Conservation (phyloP, 2,329 filamentous ascomycete genomes). For the Huntiella decipiens region DNA sequence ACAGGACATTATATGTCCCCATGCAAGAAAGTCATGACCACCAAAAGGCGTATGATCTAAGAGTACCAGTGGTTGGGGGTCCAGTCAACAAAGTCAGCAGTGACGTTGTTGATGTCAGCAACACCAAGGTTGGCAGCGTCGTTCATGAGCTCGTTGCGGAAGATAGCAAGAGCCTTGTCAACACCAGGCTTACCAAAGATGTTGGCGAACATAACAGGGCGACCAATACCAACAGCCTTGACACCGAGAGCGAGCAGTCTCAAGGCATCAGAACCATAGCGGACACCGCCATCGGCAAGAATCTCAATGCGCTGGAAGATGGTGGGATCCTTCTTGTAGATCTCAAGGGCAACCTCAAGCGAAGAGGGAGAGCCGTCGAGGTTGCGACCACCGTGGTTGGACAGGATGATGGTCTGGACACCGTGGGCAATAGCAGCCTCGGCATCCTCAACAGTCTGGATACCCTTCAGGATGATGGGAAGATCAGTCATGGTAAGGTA, state of each 20-base stretch:
- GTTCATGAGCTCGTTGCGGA: conserved; percentile 30
- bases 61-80: conserved; percentile 16
- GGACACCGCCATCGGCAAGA: conserved; percentile 23
- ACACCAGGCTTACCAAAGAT: conserved; percentile 31
- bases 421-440: conserved; percentile 20
- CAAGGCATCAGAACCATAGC: conserved; percentile 25
- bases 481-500: conserved; percentile 10
- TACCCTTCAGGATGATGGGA: conserved; percentile 24
- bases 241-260: conserved; percentile 26
- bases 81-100: conserved; percentile 16
- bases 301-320: conserved; percentile 15
- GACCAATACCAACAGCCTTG: conserved; percentile 26
- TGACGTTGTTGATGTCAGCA: conserved; percentile 20
- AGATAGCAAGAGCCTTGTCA: conserved; percentile 22
- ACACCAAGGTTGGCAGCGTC: conserved; percentile 27
- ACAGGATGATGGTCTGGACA: conserved; percentile 23
- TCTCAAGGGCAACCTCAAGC: conserved; percentile 19
- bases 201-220: conserved; percentile 23
- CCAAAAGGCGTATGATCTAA: not conserved
- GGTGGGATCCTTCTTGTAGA: conserved; percentile 15
- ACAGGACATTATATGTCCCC: too few relatives aligned
- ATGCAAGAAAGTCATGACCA: too few relatives aligned
- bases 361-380: conserved; percentile 20
- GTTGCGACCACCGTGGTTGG: conserved; percentile 25
- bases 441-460: conserved; percentile 23